phyloP scores from a whole-genome alignment of 805 yeast genomes.

The Candida arabinofermentans region DNA sequence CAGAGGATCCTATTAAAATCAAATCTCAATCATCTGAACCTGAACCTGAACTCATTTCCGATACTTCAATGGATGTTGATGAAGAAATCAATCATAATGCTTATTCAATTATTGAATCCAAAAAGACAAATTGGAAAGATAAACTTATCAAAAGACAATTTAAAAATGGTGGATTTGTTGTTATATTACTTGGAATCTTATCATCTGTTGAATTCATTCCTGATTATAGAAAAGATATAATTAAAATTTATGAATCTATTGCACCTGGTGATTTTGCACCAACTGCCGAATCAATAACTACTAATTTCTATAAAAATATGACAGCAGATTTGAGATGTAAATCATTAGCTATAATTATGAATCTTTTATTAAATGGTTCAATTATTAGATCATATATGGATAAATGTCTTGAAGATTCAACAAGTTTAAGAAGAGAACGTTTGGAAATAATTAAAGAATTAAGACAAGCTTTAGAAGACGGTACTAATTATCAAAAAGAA shows the following conservation, averaged over 20 bases:
- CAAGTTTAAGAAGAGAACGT: slow-evolving; percentile 60
- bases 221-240: slow-evolving; percentile 46
- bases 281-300: slow-evolving; percentile 44
- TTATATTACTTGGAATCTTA: slow-evolving; percentile 69
- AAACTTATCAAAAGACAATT: slow-evolving; percentile 70
- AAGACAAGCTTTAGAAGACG: slow-evolving; percentile 48
- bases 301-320: slow-evolving; percentile 53
- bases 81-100: slow-evolving; percentile 41
- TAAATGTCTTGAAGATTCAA: slow-evolving; percentile 58
- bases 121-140: slow-evolving; percentile 72
- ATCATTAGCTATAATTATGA: slow-evolving; percentile 58
- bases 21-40: too few species aligned
- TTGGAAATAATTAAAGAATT: slow-evolving; percentile 62
- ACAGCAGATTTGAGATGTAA: slow-evolving; percentile 51
- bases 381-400: slow-evolving; percentile 64
- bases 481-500: slow-evolving; percentile 42
- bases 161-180: slow-evolving; percentile 83
- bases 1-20: too few species aligned
- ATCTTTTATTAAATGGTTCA: slow-evolving; percentile 55
- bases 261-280: slow-evolving; percentile 56
- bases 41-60: too few species aligned
- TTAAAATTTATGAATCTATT: slow-evolving; percentile 44
- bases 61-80: too few species aligned
- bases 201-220: slow-evolving; percentile 56
- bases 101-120: slow-evolving; percentile 46